Evolutionary conservation across 805 yeast genomes (phyloP), one percentile per base, ranked within the genome.

Genomic region (Peterozyma xylosa): DNA sequence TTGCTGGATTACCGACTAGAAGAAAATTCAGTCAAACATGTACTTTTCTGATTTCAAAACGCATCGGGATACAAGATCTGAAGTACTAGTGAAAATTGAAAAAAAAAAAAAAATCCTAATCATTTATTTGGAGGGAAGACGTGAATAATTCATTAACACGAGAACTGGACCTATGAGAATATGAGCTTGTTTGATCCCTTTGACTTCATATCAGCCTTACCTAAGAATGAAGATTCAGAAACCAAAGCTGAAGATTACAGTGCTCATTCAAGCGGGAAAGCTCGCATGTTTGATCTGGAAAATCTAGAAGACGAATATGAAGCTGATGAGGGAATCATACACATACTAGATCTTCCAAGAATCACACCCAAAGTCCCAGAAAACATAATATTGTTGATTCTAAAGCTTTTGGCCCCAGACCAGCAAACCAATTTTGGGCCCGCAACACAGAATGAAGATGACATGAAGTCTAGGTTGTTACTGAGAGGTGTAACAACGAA

Each of bases 321-420:
- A 15, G 56, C 53, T 13, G 50, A 53, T 16, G 60, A 52, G 21
- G 54, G 48, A 1, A 71, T 73, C 0, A 50, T 81, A 1, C 82
- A 79, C 45, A 53, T 73, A 0, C 63, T 81, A 5, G 91, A 85
- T 53, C 59, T 84, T 2, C 91, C 93, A 0, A 52, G 59, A 3
- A 49, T 75, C n/a, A 60, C 62, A 5, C 53, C 51, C 10, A 55
- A 59, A 15, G 82, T 86, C 0, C 76, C 86, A 1, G 56, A 57
- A 6, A 54, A 48, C 1, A 78, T 74, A 0, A 52, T 83, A 1
- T 14, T 62, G 2, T 58, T 71, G 2, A 52, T 81, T 1, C 57
- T 85, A 3, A 58, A 64, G 37, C 60, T 82, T 2, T 57, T 84
- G 34, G 57, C 72, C 4, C 78, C 77, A 0, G 69, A 68, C 16